These are phyloP conservation scores for Trypanosoma rangeli DNA, from an alignment of 208 protist genomes.

Conservation along the genomic window DNA sequence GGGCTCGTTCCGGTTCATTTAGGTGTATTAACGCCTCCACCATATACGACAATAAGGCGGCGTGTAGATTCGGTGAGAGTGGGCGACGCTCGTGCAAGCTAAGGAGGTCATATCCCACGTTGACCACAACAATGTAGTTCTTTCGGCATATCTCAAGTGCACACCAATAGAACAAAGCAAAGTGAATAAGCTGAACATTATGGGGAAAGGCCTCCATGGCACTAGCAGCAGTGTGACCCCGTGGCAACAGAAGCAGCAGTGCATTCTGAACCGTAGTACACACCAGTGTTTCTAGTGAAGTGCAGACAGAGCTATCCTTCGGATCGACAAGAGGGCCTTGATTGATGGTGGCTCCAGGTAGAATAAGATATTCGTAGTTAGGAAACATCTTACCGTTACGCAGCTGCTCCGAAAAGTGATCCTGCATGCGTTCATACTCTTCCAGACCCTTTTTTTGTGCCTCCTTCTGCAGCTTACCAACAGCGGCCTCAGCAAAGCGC, in stretches of 20 bases:
- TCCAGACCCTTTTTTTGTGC: constrained; percentile 32
- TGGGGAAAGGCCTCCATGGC: constrained; percentile 66
- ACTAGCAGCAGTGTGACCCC: constrained; percentile 51
- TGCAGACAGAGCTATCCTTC: constrained; percentile 19
- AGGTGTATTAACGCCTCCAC: constrained; percentile 83
- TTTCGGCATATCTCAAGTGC: constrained; percentile 67
- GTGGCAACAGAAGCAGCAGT: constrained; percentile 72
- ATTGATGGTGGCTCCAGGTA: constrained; percentile 59
- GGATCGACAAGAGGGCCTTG: constrained; percentile 30
- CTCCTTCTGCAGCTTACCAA: constrained; percentile 54
- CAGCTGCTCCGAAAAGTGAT: constrained; percentile 56
- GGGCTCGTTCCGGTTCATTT: constrained; percentile 71
- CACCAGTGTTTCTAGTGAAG: constrained; percentile 52
- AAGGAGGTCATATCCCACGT: constrained; percentile 74
- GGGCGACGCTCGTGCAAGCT: constrained; percentile 55
- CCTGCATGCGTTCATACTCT: constrained; percentile 81
- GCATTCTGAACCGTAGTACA: constrained; percentile 76
- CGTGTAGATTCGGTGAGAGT: constrained; percentile 62
- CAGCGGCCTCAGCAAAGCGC: constrained; percentile 74
- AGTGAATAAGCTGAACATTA: constrained; percentile 53
- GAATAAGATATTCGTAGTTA: constrained; percentile 81
- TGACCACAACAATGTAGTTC: constrained; percentile 78
- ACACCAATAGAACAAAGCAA: constrained; percentile 80
- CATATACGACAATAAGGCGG: constrained; percentile 77
- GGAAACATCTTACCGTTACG: constrained; percentile 65